These are phyloP conservation scores for Nephelium lappaceum DNA, from an alignment of 345 rosid genomes.

Conservation along the genomic window DNA sequence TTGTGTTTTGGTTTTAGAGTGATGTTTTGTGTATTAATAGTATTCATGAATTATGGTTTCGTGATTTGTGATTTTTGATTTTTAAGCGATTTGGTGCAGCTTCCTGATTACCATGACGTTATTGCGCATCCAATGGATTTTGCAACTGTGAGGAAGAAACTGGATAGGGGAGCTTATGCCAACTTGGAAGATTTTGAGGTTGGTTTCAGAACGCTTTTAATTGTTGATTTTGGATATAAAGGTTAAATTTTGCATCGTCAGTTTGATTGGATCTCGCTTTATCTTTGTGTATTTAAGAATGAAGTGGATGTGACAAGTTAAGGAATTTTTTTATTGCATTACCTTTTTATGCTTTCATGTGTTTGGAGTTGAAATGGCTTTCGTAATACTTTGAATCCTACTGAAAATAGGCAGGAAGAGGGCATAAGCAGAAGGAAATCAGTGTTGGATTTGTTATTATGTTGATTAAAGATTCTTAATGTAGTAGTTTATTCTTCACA, in stretches of 20 bases:
- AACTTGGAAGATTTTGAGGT: conserved; percentile 93
- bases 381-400: not conserved
- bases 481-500: not conserved
- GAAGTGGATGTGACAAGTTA: not conserved
- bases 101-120: conserved; percentile 93
- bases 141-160: conserved; percentile 71
- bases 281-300: not conserved
- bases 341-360: not conserved
- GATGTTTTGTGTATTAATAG: not conserved
- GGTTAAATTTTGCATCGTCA: not conserved
- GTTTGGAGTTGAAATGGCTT: not conserved
- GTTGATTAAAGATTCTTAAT: not conserved
- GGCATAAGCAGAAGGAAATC: not conserved
- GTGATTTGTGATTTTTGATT: conserved; percentile 23
- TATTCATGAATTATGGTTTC: not conserved
- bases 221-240: not conserved
- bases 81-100: conserved; percentile 51
- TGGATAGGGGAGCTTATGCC: conserved; percentile 61
- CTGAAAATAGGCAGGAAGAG: not conserved
- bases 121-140: conserved; percentile 90
- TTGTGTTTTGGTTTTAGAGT: conserved; percentile 26
- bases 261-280: not conserved
- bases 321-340: conserved; percentile 1
- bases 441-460: not conserved
- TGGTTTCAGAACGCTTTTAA: conserved; percentile 16